These are phyloP conservation scores for Camellia granthamiana DNA, from an alignment of 148 eudicot genomes.

Conservation along the genomic window DNA sequence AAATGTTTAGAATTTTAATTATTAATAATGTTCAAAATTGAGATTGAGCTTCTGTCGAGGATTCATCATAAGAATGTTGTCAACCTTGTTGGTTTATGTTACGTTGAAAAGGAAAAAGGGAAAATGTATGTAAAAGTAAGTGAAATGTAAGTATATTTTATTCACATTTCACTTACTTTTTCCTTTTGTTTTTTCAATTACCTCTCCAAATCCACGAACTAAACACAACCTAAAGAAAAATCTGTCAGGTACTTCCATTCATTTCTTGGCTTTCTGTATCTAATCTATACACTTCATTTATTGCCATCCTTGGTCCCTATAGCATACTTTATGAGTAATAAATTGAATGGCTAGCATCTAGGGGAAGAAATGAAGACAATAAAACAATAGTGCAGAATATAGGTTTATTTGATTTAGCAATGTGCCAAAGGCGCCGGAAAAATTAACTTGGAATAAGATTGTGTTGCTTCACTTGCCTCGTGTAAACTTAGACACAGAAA, in stretches of 20 bases:
- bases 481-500: background rate
- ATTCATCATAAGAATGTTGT: conserved; percentile 61
- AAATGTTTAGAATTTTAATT: too few species aligned
- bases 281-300: background rate
- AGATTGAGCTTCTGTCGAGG: conserved; percentile 50
- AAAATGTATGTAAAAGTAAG: too few species aligned
- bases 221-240: conserved; percentile 41
- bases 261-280: conserved; percentile 6
- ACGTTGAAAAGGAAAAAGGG: conserved; percentile 7
- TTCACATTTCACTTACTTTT: too few species aligned
- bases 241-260: conserved; percentile 30
- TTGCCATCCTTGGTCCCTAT: background rate
- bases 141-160: too few species aligned
- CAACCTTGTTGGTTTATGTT: conserved; percentile 53
- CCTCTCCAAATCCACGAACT: background rate
- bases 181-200: too few species aligned
- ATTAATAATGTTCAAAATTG: conserved; percentile 30
- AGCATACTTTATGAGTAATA: background rate
- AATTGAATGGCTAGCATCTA: background rate
- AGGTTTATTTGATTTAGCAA: background rate
- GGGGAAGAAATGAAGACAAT: background rate
- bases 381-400: background rate
- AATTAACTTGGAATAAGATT: background rate
- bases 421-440: background rate
- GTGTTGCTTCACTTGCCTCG: background rate